Conservation (phyloP, 176 grass and related monocot genomes). For the Aechmea fasciata region DNA sequence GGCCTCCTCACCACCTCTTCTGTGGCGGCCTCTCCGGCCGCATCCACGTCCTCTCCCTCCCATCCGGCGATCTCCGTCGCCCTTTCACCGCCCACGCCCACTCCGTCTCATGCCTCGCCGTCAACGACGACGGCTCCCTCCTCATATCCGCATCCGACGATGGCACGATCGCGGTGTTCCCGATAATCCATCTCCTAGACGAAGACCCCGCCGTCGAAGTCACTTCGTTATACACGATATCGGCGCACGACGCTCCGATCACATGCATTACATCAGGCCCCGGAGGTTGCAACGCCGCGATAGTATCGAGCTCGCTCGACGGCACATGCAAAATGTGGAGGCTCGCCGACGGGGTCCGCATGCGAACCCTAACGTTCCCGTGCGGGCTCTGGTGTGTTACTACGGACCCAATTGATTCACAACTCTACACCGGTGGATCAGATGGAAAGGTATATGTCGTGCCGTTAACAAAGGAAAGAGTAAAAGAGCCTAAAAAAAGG, state of each 20-base stretch:
- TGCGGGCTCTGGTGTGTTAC: slow-evolving; percentile 3
- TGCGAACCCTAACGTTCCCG: slow-evolving; percentile 14
- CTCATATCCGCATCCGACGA: slow-evolving; percentile 21
- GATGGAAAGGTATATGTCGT: slow-evolving; percentile 14
- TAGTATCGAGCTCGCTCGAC: slow-evolving; percentile 20
- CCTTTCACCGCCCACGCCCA: slow-evolving; percentile 12
- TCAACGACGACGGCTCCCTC: slow-evolving; percentile 30
- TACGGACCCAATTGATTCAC: background rate
- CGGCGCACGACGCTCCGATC: slow-evolving; percentile 6
- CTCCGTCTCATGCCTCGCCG: slow-evolving; percentile 8
- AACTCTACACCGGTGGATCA: slow-evolving; percentile 12
- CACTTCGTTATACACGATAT: slow-evolving; percentile 3
- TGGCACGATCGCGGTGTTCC: slow-evolving; percentile 14
- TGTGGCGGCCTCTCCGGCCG: slow-evolving; percentile 17
- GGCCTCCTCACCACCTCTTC: slow-evolving; percentile 14
- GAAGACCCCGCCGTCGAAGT: background rate
- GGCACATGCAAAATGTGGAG: slow-evolving; percentile 35
- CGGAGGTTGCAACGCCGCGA: slow-evolving; percentile 14
- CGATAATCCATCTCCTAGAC: slow-evolving; percentile 15
- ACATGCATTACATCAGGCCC: slow-evolving; percentile 9
- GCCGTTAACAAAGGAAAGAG: background rate
- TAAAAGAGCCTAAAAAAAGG: too few species aligned
- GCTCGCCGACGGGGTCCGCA: background rate
- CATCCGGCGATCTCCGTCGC: slow-evolving; percentile 1
- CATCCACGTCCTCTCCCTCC: slow-evolving; percentile 15